Evolutionary conservation across 1,284 basidiomycete genomes (phyloP).

Genomic region (Ceratobasidium sp.): DNA sequence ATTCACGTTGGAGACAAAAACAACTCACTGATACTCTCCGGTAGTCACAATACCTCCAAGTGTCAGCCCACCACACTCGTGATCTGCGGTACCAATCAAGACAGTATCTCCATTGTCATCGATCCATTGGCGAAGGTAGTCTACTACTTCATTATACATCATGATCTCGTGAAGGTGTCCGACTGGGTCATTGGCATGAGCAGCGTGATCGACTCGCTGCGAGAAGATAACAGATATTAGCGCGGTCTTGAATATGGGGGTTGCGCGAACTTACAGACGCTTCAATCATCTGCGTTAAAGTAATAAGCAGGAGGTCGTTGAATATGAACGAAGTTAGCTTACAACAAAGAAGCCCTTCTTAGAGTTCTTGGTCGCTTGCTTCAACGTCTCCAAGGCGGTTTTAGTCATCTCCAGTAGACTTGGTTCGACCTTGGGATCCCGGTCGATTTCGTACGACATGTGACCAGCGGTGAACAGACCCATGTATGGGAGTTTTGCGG

Average conservation of each 20-base stretch:
- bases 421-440: conserved; percentile 54
- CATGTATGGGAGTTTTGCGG: conserved; percentile 50
- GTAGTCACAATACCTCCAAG: conserved; percentile 48
- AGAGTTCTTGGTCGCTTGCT: conserved; percentile 45
- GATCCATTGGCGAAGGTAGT: conserved; percentile 52
- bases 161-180: conserved; percentile 55
- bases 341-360: conserved; percentile 57
- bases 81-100: conserved; percentile 53
- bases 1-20: background rate
- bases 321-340: too few species aligned
- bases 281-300: conserved; percentile 36
- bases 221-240: too few species aligned
- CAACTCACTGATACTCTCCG: conserved; percentile 34
- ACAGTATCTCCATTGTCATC: conserved; percentile 52
- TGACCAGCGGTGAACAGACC: conserved; percentile 53
- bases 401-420: conserved; percentile 56
- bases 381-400: conserved; percentile 54
- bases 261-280: conserved; percentile 35
- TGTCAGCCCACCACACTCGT: conserved; percentile 55
- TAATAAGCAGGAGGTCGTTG: too few species aligned
- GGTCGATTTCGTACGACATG: conserved; percentile 57
- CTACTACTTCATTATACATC: conserved; percentile 51
- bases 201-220: conserved; percentile 53
- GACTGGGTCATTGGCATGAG: conserved; percentile 56
- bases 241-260: too few species aligned